A percentile compares a stretch with the other conserved stretches of the same genome.
These are phyloP conservation scores for Scheffersomyces titani DNA, from an alignment of 1,139 yeast species.

Conservation along the genomic window DNA sequence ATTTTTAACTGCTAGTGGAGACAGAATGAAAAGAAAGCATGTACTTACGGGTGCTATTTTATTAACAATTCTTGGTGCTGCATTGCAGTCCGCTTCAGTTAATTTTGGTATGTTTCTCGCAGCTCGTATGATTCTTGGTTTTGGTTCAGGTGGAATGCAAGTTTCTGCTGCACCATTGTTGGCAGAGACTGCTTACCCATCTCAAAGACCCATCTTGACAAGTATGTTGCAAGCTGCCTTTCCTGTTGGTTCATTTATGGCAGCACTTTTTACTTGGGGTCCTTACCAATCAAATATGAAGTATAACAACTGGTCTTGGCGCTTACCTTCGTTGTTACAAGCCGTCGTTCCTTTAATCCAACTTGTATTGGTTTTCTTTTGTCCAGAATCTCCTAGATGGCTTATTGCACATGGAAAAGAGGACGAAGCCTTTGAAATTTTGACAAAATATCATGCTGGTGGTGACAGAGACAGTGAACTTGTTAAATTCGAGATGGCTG, in stretches of 20 bases:
- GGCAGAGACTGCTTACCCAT: constrained; percentile 35
- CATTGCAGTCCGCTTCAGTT: constrained; percentile 30
- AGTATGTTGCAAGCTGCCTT: constrained; percentile 12
- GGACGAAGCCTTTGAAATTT: constrained; percentile 1
- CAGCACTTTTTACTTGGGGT: constrained; percentile 22
- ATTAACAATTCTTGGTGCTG: constrained; percentile 38
- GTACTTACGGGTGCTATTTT: constrained; percentile 12
- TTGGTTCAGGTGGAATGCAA: constrained; percentile 31
- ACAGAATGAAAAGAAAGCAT: constrained; percentile 1
- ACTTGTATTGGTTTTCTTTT: constrained; percentile 15
- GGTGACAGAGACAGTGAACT: constrained; percentile 2
- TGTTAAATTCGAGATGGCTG: constrained; percentile 3
- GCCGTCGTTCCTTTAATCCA: constrained; percentile 19
- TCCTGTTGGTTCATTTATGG: constrained; percentile 27
- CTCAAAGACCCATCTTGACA: constrained; percentile 24
- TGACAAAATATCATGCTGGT: constrained; percentile 4
- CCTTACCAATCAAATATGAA: constrained; percentile 7
- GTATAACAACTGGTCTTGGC: constrained; percentile 20
- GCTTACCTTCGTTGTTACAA: constrained; percentile 28
- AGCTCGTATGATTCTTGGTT: constrained; percentile 49
- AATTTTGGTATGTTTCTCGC: constrained; percentile 46
- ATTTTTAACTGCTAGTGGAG: neutral
- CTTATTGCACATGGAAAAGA: constrained; percentile 4
- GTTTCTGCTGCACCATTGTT: constrained; percentile 38
- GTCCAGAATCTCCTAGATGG: constrained; percentile 31